Base-by-base conservation (phyloP, 2,329 filamentous ascomycete genomes). In the Trichoderma sp. region DNA sequence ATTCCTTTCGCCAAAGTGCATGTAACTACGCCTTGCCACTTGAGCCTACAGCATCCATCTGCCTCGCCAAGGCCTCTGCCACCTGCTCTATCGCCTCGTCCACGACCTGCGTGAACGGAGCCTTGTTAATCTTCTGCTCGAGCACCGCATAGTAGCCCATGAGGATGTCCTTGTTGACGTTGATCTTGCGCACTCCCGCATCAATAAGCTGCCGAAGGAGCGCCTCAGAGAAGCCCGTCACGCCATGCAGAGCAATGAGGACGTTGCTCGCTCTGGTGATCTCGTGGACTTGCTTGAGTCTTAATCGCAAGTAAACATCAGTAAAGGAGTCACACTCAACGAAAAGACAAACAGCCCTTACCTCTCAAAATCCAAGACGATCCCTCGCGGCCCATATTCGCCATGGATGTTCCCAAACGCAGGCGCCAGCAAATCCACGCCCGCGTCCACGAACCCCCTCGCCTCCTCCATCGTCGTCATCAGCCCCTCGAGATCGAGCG, bases 331-430 rank as follows among this genome's bases (percentile, higher is more conserved):
- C 30, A 30, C 21, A 24, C 21, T 24, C 21, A 3, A 24, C 21
- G 9, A 39, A 3, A 21, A 17, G 17, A 30, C 19, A 24, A 24
- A 14, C 10, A 14, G 4, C 1, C 10, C 3, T 19, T 48, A 60
- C 65, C 60, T 64, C 24, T 64, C 54, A 26, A 44, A 60, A 44
- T 66, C 65, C 34, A 64, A 19, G n/a, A 51, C 24, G 34, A 61
- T 55, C 6, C 60, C 54, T 2, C 58, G 34, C 9, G 55, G 82
- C 0, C 89, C 89, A 75, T 92, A 92, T 69, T 87, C 85, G 5
- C 89, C 89, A 76, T 92, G 89, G 51, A 92, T 86, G 71, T 92
- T 92, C 4, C 89, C 90, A 77, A 92, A 90, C 0, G 88, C 88
- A 0, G 89, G 90, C 6, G 90, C 90, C 21, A 92, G 77, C 79